A percentile compares a stretch with the other conserved stretches of the same genome.
These are phyloP conservation scores for Pseudonitzschia pungens DNA, from an alignment of 108 stramenopile species.

Conservation along the genomic window DNA sequence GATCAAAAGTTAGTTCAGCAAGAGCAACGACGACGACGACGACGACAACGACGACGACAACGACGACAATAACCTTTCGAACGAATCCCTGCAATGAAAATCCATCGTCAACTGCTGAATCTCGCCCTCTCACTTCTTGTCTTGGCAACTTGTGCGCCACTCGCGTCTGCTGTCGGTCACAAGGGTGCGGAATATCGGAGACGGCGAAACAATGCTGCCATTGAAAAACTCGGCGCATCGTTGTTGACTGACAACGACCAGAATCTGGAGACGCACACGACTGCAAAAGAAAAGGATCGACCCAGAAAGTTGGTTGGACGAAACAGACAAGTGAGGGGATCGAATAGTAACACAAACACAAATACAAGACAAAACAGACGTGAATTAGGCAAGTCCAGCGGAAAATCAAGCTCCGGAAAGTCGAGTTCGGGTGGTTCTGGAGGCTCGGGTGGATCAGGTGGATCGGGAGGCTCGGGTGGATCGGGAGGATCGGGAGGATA, in stretches of 20 bases:
- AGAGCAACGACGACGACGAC: no score
- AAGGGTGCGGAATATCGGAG: neutral
- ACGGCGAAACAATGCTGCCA: neutral
- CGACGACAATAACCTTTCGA: neutral
- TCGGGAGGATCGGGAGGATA: conserved; percentile 10
- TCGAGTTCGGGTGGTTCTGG: neutral
- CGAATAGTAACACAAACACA: neutral
- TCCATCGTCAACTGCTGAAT: neutral
- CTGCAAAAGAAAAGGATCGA: neutral
- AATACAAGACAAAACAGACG: neutral
- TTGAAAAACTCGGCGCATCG: neutral
- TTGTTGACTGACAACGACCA: neutral
- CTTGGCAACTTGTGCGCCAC: neutral
- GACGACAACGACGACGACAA: no score
- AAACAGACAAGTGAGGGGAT: conserved; percentile 2
- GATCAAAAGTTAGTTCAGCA: no score
- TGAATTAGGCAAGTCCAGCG: conserved; percentile 9
- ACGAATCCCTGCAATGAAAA: neutral
- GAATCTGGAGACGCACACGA: neutral
- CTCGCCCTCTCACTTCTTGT: neutral
- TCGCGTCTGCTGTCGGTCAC: neutral
- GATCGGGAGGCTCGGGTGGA: neutral
- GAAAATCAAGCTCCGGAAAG: conserved; percentile 1
- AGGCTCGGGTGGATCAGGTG: neutral
- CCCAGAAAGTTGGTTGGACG: neutral